Conservation (phyloP, 768 basidiomycete species). For the Gautieria morchelliformis region DNA sequence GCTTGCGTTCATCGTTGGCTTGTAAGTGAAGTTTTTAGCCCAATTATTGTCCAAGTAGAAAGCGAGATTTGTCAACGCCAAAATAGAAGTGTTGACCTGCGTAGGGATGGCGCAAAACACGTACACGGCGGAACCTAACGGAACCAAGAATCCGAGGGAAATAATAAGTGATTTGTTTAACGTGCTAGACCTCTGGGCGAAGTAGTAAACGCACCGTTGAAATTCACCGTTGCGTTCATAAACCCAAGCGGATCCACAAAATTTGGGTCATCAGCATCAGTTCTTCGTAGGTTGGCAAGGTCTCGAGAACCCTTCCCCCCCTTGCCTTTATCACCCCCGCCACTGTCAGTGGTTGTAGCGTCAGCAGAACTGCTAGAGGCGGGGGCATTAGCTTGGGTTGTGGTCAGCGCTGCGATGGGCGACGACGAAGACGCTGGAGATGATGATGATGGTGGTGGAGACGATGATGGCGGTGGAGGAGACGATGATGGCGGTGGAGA, state of each 20-base stretch:
- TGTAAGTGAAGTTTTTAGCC: slow-evolving; percentile 21
- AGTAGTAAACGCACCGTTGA: slow-evolving; percentile 16
- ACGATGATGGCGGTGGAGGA: too few species aligned
- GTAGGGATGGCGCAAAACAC: slow-evolving; percentile 33
- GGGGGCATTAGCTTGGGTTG: not conserved
- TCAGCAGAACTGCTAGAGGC: not conserved
- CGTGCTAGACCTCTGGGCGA: not conserved
- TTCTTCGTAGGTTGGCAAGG: not conserved
- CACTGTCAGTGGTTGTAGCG: not conserved
- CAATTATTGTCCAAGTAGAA: slow-evolving; percentile 32
- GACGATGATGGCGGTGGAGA: not conserved
- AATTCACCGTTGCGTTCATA: slow-evolving; percentile 32
- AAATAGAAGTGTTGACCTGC: slow-evolving; percentile 16
- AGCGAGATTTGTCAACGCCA: slow-evolving; percentile 34
- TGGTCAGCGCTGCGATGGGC: not conserved
- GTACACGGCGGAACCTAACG: slow-evolving; percentile 39
- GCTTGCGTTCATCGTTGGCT: slow-evolving; percentile 13
- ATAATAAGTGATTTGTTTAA: not conserved
- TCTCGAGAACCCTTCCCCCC: slow-evolving; percentile 1
- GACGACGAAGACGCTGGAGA: not conserved
- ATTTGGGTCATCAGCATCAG: slow-evolving; percentile 22
- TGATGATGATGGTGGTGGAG: too few species aligned
- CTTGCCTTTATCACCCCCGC: slow-evolving; percentile 2
- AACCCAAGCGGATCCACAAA: slow-evolving; percentile 22
- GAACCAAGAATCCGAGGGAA: not conserved